phyloP scores from a whole-genome alignment of 768 basidiomycete genomes.

The Kwoniella bestiolae region DNA sequence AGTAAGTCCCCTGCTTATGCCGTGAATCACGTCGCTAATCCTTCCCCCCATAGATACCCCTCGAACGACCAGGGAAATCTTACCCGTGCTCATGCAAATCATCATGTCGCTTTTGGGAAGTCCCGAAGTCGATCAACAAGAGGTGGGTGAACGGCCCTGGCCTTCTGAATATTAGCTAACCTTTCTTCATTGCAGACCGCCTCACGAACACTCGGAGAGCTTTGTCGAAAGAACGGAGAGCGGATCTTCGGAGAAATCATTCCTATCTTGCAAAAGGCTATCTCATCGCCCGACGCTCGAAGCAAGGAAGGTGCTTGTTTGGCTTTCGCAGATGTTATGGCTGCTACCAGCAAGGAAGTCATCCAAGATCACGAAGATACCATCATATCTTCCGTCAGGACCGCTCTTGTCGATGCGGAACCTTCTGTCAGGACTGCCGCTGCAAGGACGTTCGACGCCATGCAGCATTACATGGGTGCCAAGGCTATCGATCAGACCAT shows the following conservation, averaged over 20 bases:
- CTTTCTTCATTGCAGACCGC: conserved; percentile 67
- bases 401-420: conserved; percentile 85
- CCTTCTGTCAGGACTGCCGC: conserved; percentile 84
- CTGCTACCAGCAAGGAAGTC: conserved; percentile 76
- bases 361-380: conserved; percentile 85
- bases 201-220: conserved; percentile 80
- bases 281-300: conserved; percentile 62
- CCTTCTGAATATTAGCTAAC: neutral
- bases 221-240: conserved; percentile 95
- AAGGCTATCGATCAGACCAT: conserved; percentile 96
- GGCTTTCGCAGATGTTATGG: conserved; percentile 87
- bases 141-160: conserved; percentile 64
- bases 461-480: conserved; percentile 88
- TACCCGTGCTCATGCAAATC: conserved; percentile 83
- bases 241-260: conserved; percentile 83
- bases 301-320: conserved; percentile 84
- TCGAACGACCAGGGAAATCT: conserved; percentile 78
- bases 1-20: conserved; percentile 62
- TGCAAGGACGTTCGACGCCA: conserved; percentile 81
- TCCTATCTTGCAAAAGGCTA: conserved; percentile 68
- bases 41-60: conserved; percentile 27
- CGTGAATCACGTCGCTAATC: neutral
- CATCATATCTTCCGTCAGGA: conserved; percentile 81
- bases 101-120: conserved; percentile 73
- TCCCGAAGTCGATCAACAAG: conserved; percentile 82